These are phyloP conservation scores for Apiotrichum domesticum DNA, from an alignment of 1,284 basidiomycete genomes.

Conservation along the genomic window DNA sequence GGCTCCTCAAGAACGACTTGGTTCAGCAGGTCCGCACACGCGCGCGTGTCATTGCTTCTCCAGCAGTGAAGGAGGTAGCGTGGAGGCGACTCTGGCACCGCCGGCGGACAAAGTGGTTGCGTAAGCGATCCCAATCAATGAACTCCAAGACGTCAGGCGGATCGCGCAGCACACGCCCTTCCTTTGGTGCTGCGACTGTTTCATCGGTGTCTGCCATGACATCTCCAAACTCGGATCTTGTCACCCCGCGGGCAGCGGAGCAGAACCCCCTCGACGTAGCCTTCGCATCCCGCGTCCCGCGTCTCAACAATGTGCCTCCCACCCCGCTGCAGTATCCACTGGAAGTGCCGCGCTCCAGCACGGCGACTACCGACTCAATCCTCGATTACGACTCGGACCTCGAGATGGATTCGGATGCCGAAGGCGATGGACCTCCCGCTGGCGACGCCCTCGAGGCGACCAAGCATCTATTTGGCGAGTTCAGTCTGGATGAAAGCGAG, in stretches of 20 bases:
- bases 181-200: conserved; percentile 3
- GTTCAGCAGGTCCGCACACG: conserved; percentile 79
- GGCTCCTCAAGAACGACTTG: conserved; percentile 83
- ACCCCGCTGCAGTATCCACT: background rate
- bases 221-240: background rate
- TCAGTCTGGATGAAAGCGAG: conserved; percentile 27
- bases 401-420: conserved; percentile 38
- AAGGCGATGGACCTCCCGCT: conserved; percentile 16
- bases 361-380: conserved; percentile 6
- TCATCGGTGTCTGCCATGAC: background rate
- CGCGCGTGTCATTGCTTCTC: conserved; percentile 73
- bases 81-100: conserved; percentile 39
- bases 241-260: background rate
- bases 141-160: conserved; percentile 1
- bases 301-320: background rate
- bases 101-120: conserved; percentile 32
- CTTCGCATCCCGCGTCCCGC: conserved; percentile 12
- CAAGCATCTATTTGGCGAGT: conserved; percentile 4
- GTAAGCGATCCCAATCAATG: conserved; percentile 6
- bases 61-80: conserved; percentile 61
- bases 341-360: background rate
- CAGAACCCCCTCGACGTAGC: conserved; percentile 1
- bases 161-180: conserved; percentile 3
- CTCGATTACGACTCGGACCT: conserved; percentile 31
- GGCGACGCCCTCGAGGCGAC: background rate